phyloP scores from a whole-genome alignment of 805 yeast genomes.

The Candida jianshihensis region DNA sequence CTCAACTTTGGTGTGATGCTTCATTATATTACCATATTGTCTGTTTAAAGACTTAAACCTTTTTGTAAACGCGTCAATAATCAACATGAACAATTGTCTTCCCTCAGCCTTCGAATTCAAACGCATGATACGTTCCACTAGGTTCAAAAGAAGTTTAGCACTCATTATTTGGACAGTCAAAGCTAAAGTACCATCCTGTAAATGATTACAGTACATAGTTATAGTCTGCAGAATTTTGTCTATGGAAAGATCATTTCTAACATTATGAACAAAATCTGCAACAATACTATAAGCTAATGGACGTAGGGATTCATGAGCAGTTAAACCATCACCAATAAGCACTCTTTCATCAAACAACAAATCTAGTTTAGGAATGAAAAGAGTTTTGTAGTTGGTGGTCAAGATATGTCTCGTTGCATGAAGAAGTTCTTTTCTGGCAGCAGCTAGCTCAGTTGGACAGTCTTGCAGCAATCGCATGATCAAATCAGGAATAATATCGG shows the following conservation, averaged over 20 bases:
- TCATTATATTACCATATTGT: conserved; percentile 59
- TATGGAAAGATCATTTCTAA: conserved; percentile 73
- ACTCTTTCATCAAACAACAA: conserved; percentile 80
- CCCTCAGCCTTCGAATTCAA: conserved; percentile 72
- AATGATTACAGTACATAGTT: conserved; percentile 66
- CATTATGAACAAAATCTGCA: conserved; percentile 92
- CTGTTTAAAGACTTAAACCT: conserved; percentile 71
- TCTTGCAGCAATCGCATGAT: conserved; percentile 84
- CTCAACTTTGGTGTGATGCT: conserved; percentile 50
- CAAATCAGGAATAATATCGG: conserved; percentile 73
- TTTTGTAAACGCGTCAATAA: conserved; percentile 82
- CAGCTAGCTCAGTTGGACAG: conserved; percentile 88
- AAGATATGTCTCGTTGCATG: conserved; percentile 95
- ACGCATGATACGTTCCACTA: conserved; percentile 83
- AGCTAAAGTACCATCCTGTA: conserved; percentile 77
- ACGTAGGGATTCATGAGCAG: conserved; percentile 81
- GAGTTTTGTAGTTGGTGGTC: conserved; percentile 76
- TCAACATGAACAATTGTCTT: conserved; percentile 73
- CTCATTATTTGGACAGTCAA: conserved; percentile 94
- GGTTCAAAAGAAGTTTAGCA: conserved; percentile 78
- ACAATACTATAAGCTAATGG: conserved; percentile 93
- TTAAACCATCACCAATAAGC: conserved; percentile 86
- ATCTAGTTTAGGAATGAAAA: conserved; percentile 82
- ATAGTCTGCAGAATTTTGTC: conserved; percentile 86
- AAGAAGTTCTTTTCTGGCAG: conserved; percentile 84